phyloP scores from a whole-genome alignment of 495 filamentous ascomycete genomes.

The Aspergillus taichungensis region DNA sequence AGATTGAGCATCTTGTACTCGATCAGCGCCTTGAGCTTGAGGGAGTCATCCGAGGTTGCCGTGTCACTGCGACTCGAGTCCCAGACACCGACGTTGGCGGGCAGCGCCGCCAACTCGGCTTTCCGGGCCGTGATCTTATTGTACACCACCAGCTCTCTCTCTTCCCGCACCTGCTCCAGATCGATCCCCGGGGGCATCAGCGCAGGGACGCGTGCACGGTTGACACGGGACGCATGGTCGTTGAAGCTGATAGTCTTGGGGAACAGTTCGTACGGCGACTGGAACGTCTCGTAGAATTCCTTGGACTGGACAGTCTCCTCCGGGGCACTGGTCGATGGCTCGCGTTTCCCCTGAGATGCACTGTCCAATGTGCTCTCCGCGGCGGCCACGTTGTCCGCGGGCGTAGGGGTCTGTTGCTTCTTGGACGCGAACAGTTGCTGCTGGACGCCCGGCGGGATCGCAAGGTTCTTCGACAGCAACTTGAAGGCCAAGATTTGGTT shows the following conservation, averaged over 20 bases:
- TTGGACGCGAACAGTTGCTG: conserved; percentile 67
- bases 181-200: conserved; percentile 79
- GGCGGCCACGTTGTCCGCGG: conserved; percentile 46
- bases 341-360: conserved; percentile 26
- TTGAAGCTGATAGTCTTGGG: conserved; percentile 60
- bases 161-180: conserved; percentile 69
- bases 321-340: conserved; percentile 24
- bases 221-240: conserved; percentile 63
- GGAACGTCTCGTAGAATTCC: conserved; percentile 53
- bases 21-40: conserved; percentile 84
- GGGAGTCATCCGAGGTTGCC: conserved; percentile 64
- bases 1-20: conserved; percentile 83
- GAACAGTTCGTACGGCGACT: conserved; percentile 53
- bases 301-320: conserved; percentile 21
- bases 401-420: conserved; percentile 51
- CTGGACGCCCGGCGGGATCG: conserved; percentile 64
- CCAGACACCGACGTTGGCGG: conserved; percentile 76
- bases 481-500: conserved; percentile 80
- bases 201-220: conserved; percentile 70
- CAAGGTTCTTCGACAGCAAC: conserved; percentile 67
- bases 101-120: conserved; percentile 68
- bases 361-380: conserved; percentile 46
- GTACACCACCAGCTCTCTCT: conserved; percentile 78
- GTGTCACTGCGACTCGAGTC: conserved; percentile 63
- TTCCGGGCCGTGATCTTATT: conserved; percentile 81